phyloP scores from a whole-genome alignment of 345 rosid species.

The Orychophragmus violaceus region DNA sequence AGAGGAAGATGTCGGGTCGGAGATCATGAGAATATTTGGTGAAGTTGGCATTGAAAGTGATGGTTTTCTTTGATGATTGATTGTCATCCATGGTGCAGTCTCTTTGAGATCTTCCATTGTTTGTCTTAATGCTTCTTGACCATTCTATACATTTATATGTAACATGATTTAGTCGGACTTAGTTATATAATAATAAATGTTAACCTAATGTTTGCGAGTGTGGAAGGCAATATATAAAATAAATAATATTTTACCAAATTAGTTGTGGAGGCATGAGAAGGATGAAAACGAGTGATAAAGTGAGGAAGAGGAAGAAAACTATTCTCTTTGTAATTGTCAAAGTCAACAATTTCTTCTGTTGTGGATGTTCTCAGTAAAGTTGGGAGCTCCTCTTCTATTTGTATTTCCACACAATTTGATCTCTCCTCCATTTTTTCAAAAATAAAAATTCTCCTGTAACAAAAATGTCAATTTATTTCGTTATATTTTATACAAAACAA shows the following conservation, averaged over 20 bases:
- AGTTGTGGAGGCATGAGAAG: neutral
- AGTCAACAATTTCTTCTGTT: neutral
- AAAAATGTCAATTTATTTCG: neutral
- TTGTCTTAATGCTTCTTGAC: neutral
- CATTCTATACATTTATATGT: neutral
- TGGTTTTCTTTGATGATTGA: neutral
- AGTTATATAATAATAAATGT: neutral
- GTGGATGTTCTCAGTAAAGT: neutral
- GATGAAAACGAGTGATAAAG: neutral
- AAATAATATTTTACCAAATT: neutral
- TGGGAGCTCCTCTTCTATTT: neutral
- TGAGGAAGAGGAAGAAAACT: neutral
- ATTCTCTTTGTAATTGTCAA: neutral
- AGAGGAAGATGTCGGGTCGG: neutral
- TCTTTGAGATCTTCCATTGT: neutral
- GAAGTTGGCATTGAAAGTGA: neutral
- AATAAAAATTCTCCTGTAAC: neutral
- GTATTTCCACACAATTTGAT: neutral
- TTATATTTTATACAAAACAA: neutral
- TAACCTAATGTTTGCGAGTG: neutral
- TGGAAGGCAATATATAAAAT: neutral
- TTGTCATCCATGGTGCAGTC: neutral
- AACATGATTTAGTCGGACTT: neutral
- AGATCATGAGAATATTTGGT: neutral
- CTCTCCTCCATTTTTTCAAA: neutral